Conservation (phyloP, 1,284 basidiomycete genomes). For the Sutorius eximius region DNA sequence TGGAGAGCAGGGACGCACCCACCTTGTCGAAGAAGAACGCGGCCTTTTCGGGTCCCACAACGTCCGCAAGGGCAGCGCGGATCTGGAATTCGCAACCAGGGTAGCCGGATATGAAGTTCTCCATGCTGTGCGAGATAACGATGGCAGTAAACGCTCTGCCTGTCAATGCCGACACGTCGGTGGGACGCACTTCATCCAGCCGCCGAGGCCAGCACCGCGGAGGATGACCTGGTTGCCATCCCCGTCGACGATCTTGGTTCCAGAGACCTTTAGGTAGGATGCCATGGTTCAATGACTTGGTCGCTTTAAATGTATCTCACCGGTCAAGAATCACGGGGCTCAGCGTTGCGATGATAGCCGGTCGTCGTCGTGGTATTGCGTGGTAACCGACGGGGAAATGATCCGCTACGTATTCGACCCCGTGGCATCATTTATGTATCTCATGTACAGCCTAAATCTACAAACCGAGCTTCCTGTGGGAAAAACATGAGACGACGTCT, state of each 20-base stretch:
- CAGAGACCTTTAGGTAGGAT: constrained; percentile 52
- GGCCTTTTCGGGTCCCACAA: constrained; percentile 65
- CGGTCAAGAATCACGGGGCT: background rate
- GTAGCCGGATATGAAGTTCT: constrained; percentile 63
- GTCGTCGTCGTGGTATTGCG: too few species aligned
- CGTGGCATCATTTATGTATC: background rate
- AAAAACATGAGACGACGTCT: constrained; percentile 16
- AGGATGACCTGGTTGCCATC: constrained; percentile 57
- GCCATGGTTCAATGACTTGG: constrained; percentile 14
- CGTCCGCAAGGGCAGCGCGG: constrained; percentile 62
- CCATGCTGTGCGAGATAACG: constrained; percentile 44
- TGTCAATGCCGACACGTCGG: constrained; percentile 9
- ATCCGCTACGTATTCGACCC: too few species aligned
- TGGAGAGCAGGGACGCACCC: constrained; percentile 6
- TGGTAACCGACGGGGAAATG: too few species aligned
- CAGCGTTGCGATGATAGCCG: too few species aligned
- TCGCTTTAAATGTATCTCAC: constrained; percentile 9
- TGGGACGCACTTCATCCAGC: constrained; percentile 63
- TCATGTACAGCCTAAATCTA: constrained; percentile 20
- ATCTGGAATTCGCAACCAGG: constrained; percentile 67
- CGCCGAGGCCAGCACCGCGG: constrained; percentile 67
- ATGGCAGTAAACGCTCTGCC: constrained; percentile 1
- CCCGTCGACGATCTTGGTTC: constrained; percentile 57
- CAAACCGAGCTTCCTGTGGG: constrained; percentile 25
- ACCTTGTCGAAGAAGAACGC: constrained; percentile 80